These are phyloP conservation scores for Cruciata laevipes DNA, from an alignment of 257 asterid species.

Conservation along the genomic window DNA sequence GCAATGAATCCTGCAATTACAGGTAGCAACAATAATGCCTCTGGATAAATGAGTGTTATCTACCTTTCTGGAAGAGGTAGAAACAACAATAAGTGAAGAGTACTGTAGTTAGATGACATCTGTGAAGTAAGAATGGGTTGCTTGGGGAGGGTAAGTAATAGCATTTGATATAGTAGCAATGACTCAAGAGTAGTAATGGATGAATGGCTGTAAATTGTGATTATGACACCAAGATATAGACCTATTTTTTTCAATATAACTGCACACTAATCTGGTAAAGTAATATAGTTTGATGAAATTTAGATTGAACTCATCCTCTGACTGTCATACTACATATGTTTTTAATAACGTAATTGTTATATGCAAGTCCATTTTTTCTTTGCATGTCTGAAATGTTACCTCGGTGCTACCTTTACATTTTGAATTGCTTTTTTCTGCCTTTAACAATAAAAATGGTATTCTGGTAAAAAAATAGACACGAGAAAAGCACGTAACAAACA, in stretches of 20 bases:
- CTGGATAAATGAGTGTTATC: neutral
- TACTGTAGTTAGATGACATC: neutral
- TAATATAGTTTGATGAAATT: too few species aligned
- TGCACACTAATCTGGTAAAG: too few species aligned
- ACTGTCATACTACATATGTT: too few species aligned
- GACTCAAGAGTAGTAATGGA: neutral
- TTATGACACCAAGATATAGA: neutral
- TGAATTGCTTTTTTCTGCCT: too few species aligned
- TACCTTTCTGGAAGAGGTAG: neutral
- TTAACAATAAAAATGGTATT: too few species aligned
- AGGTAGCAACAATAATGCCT: neutral
- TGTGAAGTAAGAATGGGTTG: neutral
- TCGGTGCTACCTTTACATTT: too few species aligned
- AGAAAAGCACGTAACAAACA: too few species aligned
- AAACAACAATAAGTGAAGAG: neutral
- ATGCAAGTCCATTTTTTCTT: too few species aligned
- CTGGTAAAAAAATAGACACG: too few species aligned
- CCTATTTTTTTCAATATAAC: neutral
- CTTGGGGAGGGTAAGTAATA: neutral
- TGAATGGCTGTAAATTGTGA: neutral
- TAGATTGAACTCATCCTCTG: too few species aligned
- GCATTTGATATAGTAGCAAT: neutral
- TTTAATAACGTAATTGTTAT: too few species aligned
- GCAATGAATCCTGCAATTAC: neutral
- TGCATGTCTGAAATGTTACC: too few species aligned